Evolutionary conservation across 148 eudicot species (phyloP).

Genomic region (Cornus suecica): DNA sequence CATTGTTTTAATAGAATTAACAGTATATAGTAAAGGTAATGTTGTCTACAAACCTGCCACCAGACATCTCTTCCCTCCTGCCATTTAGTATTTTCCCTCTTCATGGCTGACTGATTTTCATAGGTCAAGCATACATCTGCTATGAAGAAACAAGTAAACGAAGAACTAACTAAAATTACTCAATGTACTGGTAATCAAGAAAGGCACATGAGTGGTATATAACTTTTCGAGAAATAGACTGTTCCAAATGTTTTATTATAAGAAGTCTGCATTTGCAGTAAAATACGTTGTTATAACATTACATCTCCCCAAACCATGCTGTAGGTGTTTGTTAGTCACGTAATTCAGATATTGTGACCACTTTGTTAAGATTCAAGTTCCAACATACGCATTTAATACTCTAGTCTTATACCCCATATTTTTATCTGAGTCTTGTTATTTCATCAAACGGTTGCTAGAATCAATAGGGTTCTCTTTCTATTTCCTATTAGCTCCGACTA

Average conservation of each 20-base stretch:
- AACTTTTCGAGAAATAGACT: too few relatives aligned
- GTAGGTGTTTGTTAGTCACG: not conserved
- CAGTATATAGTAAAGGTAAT: constrained; percentile 1
- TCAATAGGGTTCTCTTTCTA: not conserved
- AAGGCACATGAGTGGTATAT: too few relatives aligned
- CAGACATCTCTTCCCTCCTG: constrained; percentile 76
- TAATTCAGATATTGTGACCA: not conserved
- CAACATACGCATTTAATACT: not conserved
- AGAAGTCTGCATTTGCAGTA: not conserved
- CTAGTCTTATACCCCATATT: not conserved
- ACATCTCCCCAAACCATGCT: not conserved
- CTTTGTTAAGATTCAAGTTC: not conserved
- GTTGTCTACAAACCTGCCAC: constrained; percentile 85
- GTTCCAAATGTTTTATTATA: not conserved
- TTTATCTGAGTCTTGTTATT: not conserved
- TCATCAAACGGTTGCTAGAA: not conserved
- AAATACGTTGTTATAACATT: not conserved
- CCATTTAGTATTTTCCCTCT: constrained; percentile 79
- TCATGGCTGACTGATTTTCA: constrained; percentile 77
- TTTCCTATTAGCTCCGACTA: not conserved
- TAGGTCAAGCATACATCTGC: constrained; percentile 86
- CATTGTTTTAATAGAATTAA: not conserved
- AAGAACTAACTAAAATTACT: not conserved
- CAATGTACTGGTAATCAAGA: too few relatives aligned
- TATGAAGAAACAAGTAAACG: not conserved